phyloP scores from a whole-genome alignment of 2,329 filamentous ascomycete genomes.

The Apiospora aurea region DNA sequence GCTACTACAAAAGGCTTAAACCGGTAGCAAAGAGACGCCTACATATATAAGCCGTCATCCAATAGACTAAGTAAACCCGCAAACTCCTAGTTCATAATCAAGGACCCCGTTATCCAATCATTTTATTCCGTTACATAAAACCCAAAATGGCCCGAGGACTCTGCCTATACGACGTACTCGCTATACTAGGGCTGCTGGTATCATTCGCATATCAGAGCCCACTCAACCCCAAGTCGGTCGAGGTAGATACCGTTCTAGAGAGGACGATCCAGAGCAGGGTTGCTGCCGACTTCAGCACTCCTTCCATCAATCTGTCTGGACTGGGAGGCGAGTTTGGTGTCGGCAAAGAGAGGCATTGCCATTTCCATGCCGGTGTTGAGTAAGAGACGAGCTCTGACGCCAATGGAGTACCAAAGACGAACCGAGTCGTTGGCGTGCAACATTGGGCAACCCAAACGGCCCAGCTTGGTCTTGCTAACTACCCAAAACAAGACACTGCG shows the following conservation, averaged over 20 bases:
- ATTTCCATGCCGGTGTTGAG: slow-evolving; percentile 22
- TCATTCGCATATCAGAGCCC: neutral
- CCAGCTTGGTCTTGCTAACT: neutral
- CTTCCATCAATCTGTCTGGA: neutral
- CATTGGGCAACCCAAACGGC: slow-evolving; percentile 22
- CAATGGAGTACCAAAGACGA: neutral
- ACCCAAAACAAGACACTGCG: neutral
- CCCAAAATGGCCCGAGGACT: neutral
- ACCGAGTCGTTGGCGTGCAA: neutral
- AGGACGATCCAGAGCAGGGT: neutral
- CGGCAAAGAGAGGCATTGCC: neutral
- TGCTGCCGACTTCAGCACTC: too few species aligned
- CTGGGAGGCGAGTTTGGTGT: neutral
- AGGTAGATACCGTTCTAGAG: too few species aligned
- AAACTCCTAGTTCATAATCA: too few species aligned
- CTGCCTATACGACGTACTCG: neutral
- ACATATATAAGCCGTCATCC: neutral
- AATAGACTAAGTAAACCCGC: too few species aligned
- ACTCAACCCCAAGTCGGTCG: neutral
- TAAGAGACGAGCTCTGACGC: neutral
- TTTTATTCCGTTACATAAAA: neutral
- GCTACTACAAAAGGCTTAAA: neutral
- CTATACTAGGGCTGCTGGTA: neutral
- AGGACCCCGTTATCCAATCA: neutral
- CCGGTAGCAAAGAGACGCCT: neutral